A percentile compares a stretch with the other conserved stretches of the same genome.
phyloP scores from a whole-genome alignment of 2,329 filamentous ascomycete genomes.

The Fusarium mundagurra region DNA sequence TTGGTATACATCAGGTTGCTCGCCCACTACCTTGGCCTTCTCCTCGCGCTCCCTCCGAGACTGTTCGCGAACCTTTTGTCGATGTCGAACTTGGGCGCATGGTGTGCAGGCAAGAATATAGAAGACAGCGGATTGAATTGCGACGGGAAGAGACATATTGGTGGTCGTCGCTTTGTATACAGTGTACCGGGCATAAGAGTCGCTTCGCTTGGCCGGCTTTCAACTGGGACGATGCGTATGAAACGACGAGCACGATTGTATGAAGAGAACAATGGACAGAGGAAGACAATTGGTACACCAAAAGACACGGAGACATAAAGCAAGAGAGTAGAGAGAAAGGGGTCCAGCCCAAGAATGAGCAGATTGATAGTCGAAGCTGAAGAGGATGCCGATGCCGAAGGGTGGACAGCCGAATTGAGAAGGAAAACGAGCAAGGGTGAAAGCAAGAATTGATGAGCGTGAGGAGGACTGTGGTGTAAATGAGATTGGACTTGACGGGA shows the following conservation, averaged over 20 bases:
- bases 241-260: conserved; percentile 9
- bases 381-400: background rate
- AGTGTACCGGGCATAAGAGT: conserved; percentile 36
- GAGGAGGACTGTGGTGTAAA: conserved; percentile 31
- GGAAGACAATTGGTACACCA: conserved; percentile 17
- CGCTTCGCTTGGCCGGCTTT: conserved; percentile 5
- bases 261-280: background rate
- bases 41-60: conserved; percentile 74
- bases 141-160: conserved; percentile 61
- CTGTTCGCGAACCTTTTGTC: conserved; percentile 75
- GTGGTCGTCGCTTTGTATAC: conserved; percentile 34
- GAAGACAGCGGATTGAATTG: conserved; percentile 80
- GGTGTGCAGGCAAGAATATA: conserved; percentile 81
- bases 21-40: conserved; percentile 70
- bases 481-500: conserved; percentile 13
- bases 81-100: conserved; percentile 76
- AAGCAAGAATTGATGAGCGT: conserved; percentile 8
- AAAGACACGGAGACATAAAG: conserved; percentile 20
- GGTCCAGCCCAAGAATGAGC: conserved; percentile 37
- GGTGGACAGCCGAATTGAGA: background rate
- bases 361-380: conserved; percentile 21
- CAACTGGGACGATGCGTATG: background rate
- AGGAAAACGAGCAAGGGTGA: conserved; percentile 10
- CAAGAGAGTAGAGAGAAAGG: conserved; percentile 29
- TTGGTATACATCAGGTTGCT: conserved; percentile 78